Base-by-base conservation (phyloP, 352 stramenopile species). In the Elongisporangium prolatum region DNA sequence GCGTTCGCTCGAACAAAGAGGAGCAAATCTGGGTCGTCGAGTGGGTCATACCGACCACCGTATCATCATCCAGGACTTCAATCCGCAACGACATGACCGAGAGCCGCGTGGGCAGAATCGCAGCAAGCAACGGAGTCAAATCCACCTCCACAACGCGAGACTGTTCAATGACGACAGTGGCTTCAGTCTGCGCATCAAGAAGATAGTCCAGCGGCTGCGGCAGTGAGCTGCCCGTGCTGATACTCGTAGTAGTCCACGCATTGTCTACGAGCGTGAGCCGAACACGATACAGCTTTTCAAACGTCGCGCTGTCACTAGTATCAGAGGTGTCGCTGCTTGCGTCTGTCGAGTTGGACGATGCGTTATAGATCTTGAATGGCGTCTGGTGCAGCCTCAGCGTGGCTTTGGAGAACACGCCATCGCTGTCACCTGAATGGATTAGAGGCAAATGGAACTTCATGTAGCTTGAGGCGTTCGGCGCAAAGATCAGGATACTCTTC, bases 371-470 rank as follows among this genome's bases (percentile, higher is more conserved):
- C 55, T 88, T 80, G 64, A 89, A 93, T 3, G 83, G 77, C 0
- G 75, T 89, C 61, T 88, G 71, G 44, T 84, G 71, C 2, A 90
- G 57, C 3, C 67, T 61, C 16, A 90, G 24, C 9, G 40, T 69
- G 1, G 74, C 75, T 18, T 65, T 69, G 0, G 48, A 59, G 44
- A 85, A 86, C 0, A 28, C 38, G 0, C 79, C 48, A 2, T 60
- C 60, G 2, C 70, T 79, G 52, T 87, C 80, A 16, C 76, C 78
- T 44, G 73, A 52, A 24, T 87, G 78, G 1, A 79, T 55, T 14
- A 64, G 67, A 2, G 83, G 78, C 2, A 93, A 11, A 25, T 91
- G 78, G 25, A 91, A 89, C 50, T 90, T 90, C 57, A 91, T 67
- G n/a, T 73, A 80, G 11, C 77, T 81, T 20, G 73, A 74, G 0